phyloP scores from a whole-genome alignment of 768 basidiomycete genomes.

The Hydnum rufescens region DNA sequence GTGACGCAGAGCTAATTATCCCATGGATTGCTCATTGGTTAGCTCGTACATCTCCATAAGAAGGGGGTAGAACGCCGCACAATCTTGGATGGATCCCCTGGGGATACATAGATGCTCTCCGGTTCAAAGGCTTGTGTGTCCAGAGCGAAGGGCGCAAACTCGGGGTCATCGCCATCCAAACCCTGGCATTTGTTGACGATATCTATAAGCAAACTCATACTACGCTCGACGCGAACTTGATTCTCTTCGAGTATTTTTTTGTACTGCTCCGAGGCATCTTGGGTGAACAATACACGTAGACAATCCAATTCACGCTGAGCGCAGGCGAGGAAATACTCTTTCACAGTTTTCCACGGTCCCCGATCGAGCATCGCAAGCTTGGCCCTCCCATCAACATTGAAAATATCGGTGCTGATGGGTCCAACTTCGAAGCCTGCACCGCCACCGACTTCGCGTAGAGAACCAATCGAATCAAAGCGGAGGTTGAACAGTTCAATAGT shows the following conservation, averaged over 20 bases:
- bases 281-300: conserved; percentile 16
- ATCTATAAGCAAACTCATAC: conserved; percentile 16
- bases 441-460: conserved; percentile 8
- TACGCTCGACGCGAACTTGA: conserved; percentile 17
- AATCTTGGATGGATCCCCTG: conserved; percentile 12
- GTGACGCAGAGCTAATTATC: too few species aligned
- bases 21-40: not conserved
- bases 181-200: conserved; percentile 16
- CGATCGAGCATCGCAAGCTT: conserved; percentile 14
- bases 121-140: conserved; percentile 16
- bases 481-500: conserved; percentile 16
- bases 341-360: conserved; percentile 16
- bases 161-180: conserved; percentile 18
- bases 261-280: conserved; percentile 18
- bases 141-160: conserved; percentile 17
- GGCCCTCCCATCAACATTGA: not conserved
- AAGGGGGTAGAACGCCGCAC: not conserved
- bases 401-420: not conserved
- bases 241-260: conserved; percentile 16
- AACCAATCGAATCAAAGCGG: conserved; percentile 17
- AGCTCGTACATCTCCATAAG: not conserved
- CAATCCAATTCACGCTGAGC: conserved; percentile 20
- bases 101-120: conserved; percentile 17
- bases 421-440: not conserved
- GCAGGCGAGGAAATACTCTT: conserved; percentile 20